Percentiles rank a stretch among this genome's conserved stretches.
These are phyloP conservation scores for Cladosporium austrohemisphaericum DNA, from an alignment of 2,329 filamentous ascomycete genomes.

Conservation along the genomic window DNA sequence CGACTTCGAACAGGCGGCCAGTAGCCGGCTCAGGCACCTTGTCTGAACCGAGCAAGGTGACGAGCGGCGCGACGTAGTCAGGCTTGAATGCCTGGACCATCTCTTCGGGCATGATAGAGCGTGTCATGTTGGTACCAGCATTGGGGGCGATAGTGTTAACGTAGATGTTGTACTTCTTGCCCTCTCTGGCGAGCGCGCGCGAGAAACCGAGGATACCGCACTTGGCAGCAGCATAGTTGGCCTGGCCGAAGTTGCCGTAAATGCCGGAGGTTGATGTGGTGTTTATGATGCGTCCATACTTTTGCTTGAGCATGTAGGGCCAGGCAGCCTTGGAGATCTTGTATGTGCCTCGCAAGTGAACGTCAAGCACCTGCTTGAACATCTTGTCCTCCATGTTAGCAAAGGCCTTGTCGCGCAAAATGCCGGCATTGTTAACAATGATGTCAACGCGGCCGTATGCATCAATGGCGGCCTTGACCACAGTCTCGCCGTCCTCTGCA, in stretches of 20 bases:
- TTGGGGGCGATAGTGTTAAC: slow-evolving; percentile 98
- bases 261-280: slow-evolving; percentile 96
- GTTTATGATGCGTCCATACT: slow-evolving; percentile 95
- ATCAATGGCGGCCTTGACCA: slow-evolving; percentile 91
- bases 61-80: slow-evolving; percentile 92
- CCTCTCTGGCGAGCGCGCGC: slow-evolving; percentile 85
- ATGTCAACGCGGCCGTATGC: slow-evolving; percentile 92
- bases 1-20: slow-evolving; percentile 88
- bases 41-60: slow-evolving; percentile 82
- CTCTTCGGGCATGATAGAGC: slow-evolving; percentile 91
- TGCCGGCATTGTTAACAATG: slow-evolving; percentile 95
- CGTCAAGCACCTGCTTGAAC: slow-evolving; percentile 88
- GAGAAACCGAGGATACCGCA: slow-evolving; percentile 90
- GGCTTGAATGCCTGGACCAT: slow-evolving; percentile 99
- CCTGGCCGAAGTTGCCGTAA: slow-evolving; percentile 98
- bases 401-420: slow-evolving; percentile 96
- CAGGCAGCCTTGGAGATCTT: slow-evolving; percentile 96
- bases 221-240: slow-evolving; percentile 79
- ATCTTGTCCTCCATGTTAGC: slow-evolving; percentile 92
- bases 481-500: slow-evolving; percentile 84
- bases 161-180: slow-evolving; percentile 94
- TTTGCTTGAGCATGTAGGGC: slow-evolving; percentile 97
- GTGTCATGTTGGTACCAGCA: slow-evolving; percentile 92
- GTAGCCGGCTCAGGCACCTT: slow-evolving; percentile 79
- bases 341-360: slow-evolving; percentile 92